Percentiles rank a stretch among this genome's conserved stretches.
phyloP scores from a whole-genome alignment of 2,329 filamentous ascomycete genomes.

The Xylaria hypoxylon region DNA sequence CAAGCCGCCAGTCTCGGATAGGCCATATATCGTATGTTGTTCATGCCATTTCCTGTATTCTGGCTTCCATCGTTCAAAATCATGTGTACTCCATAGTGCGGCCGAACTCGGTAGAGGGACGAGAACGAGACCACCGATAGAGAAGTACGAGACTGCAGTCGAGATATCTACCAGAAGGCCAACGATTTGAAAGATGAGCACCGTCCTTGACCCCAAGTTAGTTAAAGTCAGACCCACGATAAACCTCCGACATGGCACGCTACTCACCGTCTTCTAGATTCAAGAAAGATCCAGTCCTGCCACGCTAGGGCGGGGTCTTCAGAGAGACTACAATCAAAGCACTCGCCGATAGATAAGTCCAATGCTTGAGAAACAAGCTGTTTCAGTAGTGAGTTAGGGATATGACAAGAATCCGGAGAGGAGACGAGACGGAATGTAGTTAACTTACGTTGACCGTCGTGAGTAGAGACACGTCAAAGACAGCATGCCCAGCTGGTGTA shows the following conservation, averaged over 20 bases:
- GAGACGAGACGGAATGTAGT: too few species aligned
- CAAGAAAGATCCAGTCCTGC: conserved; percentile 25
- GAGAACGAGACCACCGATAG: conserved; percentile 20
- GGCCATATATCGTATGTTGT: conserved; percentile 1
- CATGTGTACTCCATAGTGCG: conserved; percentile 11
- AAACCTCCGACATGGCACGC: not conserved
- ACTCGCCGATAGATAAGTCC: not conserved
- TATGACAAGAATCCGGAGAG: not conserved
- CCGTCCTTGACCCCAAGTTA: conserved; percentile 4
- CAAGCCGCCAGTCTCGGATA: conserved; percentile 11
- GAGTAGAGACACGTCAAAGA: conserved; percentile 22
- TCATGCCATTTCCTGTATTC: conserved; percentile 22
- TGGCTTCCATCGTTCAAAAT: conserved; percentile 25
- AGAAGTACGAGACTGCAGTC: conserved; percentile 19
- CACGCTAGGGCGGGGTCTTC: conserved; percentile 10
- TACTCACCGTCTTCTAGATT: conserved; percentile 24
- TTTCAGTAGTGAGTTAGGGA: not conserved
- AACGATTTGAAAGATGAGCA: conserved; percentile 25
- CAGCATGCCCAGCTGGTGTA: conserved; percentile 13
- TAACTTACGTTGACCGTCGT: conserved; percentile 19
- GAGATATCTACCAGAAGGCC: conserved; percentile 29
- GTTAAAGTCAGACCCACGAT: not conserved
- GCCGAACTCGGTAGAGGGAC: conserved; percentile 18
- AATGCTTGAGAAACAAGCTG: conserved; percentile 26
- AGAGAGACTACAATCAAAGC: conserved; percentile 9